Percentiles rank a stretch among this genome's conserved stretches.
Evolutionary conservation across 2,329 filamentous ascomycete species (phyloP).

Genomic region (Colletotrichum neosansevieriae): DNA sequence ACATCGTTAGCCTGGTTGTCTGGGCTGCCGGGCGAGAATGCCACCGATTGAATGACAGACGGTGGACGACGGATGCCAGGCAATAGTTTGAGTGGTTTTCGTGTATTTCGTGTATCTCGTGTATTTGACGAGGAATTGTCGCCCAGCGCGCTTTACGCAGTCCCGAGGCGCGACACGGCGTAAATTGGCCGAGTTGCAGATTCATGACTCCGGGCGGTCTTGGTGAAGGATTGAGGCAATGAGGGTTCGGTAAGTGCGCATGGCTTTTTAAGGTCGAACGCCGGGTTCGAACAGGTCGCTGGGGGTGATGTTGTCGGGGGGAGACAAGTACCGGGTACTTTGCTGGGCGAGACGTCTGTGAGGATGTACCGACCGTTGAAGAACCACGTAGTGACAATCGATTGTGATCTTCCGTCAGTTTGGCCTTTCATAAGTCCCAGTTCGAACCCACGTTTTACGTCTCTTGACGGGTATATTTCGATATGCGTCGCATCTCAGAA

Average conservation of each 20-base stretch:
- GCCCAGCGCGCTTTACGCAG: constrained; percentile 10
- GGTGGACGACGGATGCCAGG: background rate
- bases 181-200: constrained; percentile 33
- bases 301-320: constrained; percentile 20
- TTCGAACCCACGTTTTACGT: background rate
- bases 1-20: background rate
- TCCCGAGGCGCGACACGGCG: constrained; percentile 30
- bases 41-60: background rate
- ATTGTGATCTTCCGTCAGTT: constrained; percentile 23
- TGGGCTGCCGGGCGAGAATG: background rate
- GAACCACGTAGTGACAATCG: background rate
- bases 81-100: background rate
- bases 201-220: constrained; percentile 14
- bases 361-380: background rate
- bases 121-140: background rate
- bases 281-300: background rate
- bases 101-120: too few species aligned
- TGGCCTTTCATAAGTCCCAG: background rate
- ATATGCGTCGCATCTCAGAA: background rate
- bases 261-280: constrained; percentile 32
- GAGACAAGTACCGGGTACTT: constrained; percentile 28
- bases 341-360: background rate
- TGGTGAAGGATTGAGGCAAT: constrained; percentile 10
- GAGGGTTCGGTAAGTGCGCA: constrained; percentile 15
- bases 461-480: constrained; percentile 5